Base-by-base conservation (phyloP, 2,329 filamentous ascomycete species). In the Alternaria alternata region DNA sequence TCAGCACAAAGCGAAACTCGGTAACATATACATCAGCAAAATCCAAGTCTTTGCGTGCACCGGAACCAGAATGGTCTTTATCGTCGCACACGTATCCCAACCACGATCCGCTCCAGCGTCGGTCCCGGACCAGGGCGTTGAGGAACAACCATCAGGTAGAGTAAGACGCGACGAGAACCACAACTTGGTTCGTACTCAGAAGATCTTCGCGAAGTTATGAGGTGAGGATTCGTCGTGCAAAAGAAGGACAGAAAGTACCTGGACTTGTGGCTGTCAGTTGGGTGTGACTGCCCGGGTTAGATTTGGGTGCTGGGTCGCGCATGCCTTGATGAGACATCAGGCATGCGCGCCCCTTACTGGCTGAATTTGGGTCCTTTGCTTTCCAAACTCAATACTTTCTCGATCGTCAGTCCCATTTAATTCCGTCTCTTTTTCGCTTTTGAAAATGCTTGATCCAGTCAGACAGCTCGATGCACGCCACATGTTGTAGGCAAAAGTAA, bases 1-100 rank as follows among this genome's bases (percentile, higher is more conserved):
- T 4, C 60, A 66, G 49, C 68, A 71, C 30, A 72, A 70, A 43
- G 55, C 60, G 5, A 42, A 63, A 18, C 36, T 69, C 11, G 64
- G 61, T 7, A 63, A 66, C 43, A 66, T 67, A 56, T 68, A 59
- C 39, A 63, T 72, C 38, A 51, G 59, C 41, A 62, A 62, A 28
- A 46, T 68, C 11, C 63, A 64, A 20, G 59, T 69, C 3, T 69
- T 71, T 46, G 48, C 4, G 14, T 41, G 16, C 44, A 59, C 16
- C 38, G 53, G 39, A 57, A 54, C 14, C 67, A 30, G 11, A 12
- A 11, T 5, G 8, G 9, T 30, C 9, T 30, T 11, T 30, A 30
- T 30, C 28, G 28, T 30, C 28, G 28, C 28, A 11, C 28, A 30
- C 11, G 28, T 30, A 30, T 30, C 28, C 2, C 32, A n/a, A 36